Base-by-base conservation (phyloP, 148 eudicot genomes). In the Camellia sinensis region DNA sequence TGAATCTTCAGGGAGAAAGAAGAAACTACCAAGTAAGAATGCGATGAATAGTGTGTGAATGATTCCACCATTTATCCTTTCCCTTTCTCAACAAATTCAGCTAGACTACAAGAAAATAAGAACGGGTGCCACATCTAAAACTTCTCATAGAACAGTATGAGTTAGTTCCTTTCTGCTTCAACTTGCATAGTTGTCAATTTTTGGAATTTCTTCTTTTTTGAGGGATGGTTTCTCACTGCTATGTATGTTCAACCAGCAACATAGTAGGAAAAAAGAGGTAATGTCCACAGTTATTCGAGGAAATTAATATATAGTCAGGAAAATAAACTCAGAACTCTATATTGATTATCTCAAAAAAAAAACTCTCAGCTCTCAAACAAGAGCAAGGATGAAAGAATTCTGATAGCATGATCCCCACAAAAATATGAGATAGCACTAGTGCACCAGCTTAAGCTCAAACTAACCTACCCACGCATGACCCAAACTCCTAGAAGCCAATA, bases 361-460 rank as follows among this genome's bases (percentile, higher is more conserved):
- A 72, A 5, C 15, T 17, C 62, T 73, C 11, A 13, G n/a, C 17
- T 73, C 29, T 57, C 41, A 52, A 6, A 14, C 76, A 29, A 52
- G 40, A 71, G 40, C 62, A 53, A 11, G 45, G 22, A 73, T 22
- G 62, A 29, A 5, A 54, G 22, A 14, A 2, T 52, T 73, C 59
- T 13, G 10, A 29, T 1, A 10, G 2, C 2, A 43, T 69, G 43
- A 53, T 22, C 17, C 62, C 11, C 3, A 5, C 4, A 43, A 45
- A 46, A 69, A 19, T 7, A 69, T 73, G n/a, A 53, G 50, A 53
- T 12, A 15, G 15, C n/a, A 5, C 40, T 19, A 19, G 62, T 53
- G 19, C 62, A 73, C 43, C 62, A 11, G 15, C 17, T 52, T 43
- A 73, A 73, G 45, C 76, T 73, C 76, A 73, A 73, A 69, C 22